Percentiles rank a stretch among this genome's conserved stretches.
These are phyloP conservation scores for Lavandula angustifolia DNA, from an alignment of 257 asterid genomes.

Conservation along the genomic window DNA sequence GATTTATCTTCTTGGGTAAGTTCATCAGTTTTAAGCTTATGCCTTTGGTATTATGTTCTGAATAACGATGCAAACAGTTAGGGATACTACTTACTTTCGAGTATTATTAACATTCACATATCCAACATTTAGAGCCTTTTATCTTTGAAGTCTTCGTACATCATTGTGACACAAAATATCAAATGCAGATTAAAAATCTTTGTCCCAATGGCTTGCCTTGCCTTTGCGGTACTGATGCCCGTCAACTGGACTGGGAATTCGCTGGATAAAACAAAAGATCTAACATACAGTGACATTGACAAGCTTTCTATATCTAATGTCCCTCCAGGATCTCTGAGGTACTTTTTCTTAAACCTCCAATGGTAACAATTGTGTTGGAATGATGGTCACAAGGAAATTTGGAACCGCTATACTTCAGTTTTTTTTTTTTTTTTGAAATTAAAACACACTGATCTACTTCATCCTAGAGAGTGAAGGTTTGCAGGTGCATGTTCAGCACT, in stretches of 20 bases:
- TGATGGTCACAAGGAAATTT: not conserved
- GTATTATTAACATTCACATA: too few species aligned
- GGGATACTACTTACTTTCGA: not conserved
- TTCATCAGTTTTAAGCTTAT: conserved; percentile 16
- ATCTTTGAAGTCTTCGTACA: not conserved
- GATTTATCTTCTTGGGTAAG: conserved; percentile 92
- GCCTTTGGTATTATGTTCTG: not conserved
- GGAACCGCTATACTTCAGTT: not conserved
- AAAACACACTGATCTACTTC: not conserved
- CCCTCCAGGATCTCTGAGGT: conserved; percentile 76
- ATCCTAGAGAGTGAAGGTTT: not conserved
- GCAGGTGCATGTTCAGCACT: too few species aligned
- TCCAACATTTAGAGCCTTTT: too few species aligned
- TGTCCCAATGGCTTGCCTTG: conserved; percentile 73
- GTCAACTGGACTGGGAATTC: conserved; percentile 82
- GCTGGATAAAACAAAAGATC: conserved; percentile 48
- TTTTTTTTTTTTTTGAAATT: not conserved
- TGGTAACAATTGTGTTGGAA: conserved; percentile 13
- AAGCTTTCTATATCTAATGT: conserved; percentile 89
- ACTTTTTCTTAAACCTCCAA: conserved; percentile 12
- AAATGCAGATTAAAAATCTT: conserved; percentile 86
- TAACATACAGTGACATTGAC: conserved; percentile 75
- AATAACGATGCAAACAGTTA: not conserved
- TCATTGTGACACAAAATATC: conserved; percentile 14
- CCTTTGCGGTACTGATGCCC: conserved; percentile 77